Evolutionary conservation across 2,329 filamentous ascomycete genomes (phyloP).

Genomic region (Aspergillus sp.): DNA sequence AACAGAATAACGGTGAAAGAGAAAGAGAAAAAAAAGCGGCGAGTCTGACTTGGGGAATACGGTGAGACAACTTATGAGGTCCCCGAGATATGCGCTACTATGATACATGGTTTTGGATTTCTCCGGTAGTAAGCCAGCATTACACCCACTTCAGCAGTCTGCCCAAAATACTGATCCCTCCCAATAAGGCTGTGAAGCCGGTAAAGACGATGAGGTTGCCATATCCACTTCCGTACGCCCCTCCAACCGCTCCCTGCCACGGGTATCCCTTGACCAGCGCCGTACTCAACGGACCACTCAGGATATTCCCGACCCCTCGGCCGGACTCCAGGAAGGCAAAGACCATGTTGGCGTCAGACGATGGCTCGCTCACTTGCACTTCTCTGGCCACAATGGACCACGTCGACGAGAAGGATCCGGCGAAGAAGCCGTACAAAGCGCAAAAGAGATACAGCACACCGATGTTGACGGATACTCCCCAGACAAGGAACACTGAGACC

Average conservation of each 20-base stretch:
- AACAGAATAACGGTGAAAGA: too few relatives aligned
- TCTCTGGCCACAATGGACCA: slow-evolving; percentile 42
- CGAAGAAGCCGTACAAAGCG: slow-evolving; percentile 41
- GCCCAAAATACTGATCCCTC: neutral
- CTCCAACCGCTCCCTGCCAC: slow-evolving; percentile 12
- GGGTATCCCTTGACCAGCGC: slow-evolving; percentile 18
- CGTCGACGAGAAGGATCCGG: slow-evolving; percentile 34
- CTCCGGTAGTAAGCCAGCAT: neutral
- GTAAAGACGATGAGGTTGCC: slow-evolving; percentile 24
- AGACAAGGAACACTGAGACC: slow-evolving; percentile 38
- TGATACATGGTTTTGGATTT: too few relatives aligned
- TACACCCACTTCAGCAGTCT: neutral
- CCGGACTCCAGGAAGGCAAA: slow-evolving; percentile 43
- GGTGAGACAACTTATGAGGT: too few relatives aligned
- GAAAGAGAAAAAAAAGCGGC: too few relatives aligned
- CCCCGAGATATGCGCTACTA: too few relatives aligned
- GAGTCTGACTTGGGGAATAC: too few relatives aligned
- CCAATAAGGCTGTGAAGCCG: slow-evolving; percentile 8
- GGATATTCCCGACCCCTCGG: slow-evolving; percentile 45
- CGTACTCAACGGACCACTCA: slow-evolving; percentile 45
- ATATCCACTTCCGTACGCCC: slow-evolving; percentile 21
- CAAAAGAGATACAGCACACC: slow-evolving; percentile 35
- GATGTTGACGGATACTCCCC: slow-evolving; percentile 41
- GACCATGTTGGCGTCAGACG: slow-evolving; percentile 41
- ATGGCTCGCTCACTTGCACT: slow-evolving; percentile 28